Evolutionary conservation across 257 asterid genomes (phyloP).

Genomic region (Solanum pennellii): DNA sequence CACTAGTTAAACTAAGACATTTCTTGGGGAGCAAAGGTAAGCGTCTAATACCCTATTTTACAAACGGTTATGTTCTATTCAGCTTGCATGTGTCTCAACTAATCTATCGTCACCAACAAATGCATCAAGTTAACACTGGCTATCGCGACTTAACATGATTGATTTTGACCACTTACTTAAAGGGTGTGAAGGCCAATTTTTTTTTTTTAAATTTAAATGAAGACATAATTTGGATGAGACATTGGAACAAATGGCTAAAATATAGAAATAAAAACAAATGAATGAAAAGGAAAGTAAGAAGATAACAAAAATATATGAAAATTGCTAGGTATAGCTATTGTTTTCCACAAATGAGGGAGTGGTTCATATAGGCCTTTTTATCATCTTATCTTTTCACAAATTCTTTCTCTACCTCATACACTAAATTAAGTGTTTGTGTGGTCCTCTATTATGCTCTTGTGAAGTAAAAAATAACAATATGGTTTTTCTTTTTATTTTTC

Average conservation of each 20-base stretch:
- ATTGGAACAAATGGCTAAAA: neutral
- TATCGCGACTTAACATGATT: neutral
- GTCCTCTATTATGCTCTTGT: neutral
- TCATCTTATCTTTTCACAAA: slow-evolving; percentile 45
- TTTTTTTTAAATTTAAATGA: neutral
- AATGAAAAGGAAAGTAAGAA: neutral
- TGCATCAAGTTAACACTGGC: neutral
- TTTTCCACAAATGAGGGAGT: slow-evolving; percentile 35
- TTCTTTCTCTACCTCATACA: slow-evolving; percentile 39
- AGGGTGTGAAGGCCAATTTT: neutral
- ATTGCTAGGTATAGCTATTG: slow-evolving; percentile 32
- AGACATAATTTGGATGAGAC: neutral
- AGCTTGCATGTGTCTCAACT: neutral
- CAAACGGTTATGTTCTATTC: neutral
- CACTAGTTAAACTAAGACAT: neutral
- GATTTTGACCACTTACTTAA: neutral
- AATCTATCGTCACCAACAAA: neutral
- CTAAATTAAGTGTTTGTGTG: neutral
- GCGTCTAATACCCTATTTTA: neutral
- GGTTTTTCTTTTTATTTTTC: neutral
- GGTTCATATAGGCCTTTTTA: slow-evolving; percentile 45
- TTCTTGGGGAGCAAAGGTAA: neutral
- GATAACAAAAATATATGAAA: neutral
- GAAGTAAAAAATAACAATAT: neutral
- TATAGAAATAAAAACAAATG: neutral